Base-by-base conservation (phyloP, 140 eudicot genomes). In the Stevia rebaudiana region DNA sequence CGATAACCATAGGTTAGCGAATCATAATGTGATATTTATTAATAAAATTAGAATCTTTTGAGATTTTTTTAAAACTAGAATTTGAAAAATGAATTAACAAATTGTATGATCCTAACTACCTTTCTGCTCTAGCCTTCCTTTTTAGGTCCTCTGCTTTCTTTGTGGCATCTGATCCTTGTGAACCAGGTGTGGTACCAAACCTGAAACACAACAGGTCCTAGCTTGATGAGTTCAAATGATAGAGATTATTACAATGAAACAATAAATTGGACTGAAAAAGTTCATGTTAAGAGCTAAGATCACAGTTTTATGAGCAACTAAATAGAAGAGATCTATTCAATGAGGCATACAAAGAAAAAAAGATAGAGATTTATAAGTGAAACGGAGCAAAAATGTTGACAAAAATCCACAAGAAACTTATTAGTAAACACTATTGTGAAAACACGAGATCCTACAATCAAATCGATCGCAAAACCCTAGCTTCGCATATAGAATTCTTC, bases 51-150 rank as follows among this genome's bases (percentile, higher is more conserved):
- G 10, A 17, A 0, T 36, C 1, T 31, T 8, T 4, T 31, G 13
- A 54, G n/a, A 9, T 58, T 33, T 11, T 21, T 60, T 61, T 13
- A 22, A 46, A 46, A 33, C 18, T 39, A 22, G 37, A 30, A 41
- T 16, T 17, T 36, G 3, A 19, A 23, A 56, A 21, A 54, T 16
- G 52, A 8, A 67, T 17, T 8, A 24, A 70, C 24, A 65, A 15
- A 15, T 39, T 9, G 30, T 43, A 39, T n/a, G 24, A 41, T 68
- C 12, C 52, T 2, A 56, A 58, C 25, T n/a, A 92, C 99, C 99
- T 94, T 79, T 94, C 99, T 25, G 99, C 99, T 73, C 97, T 83
- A 63, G 99, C 97, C 80, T 94, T 94, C 90, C 88, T 79, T 77
- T 94, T 94, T 72, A 65, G 84, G 59, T 94, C 90, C 81, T 94